Evolutionary conservation across 345 rosid genomes (phyloP).

Genomic region (Moringa oleifera): DNA sequence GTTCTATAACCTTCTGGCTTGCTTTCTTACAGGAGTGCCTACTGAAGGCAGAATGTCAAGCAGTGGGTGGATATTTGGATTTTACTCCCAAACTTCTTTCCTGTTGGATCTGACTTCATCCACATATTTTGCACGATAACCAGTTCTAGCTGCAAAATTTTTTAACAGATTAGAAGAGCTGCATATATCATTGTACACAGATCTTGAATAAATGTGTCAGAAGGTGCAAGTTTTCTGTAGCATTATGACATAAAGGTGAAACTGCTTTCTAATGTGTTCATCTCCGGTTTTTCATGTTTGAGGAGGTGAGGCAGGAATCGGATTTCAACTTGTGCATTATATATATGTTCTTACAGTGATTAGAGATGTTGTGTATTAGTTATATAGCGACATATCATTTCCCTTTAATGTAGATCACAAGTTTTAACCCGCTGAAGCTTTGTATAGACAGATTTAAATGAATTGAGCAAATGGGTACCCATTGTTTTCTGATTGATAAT

Average conservation of each 20-base stretch:
- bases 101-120: not conserved
- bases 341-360: constrained; percentile 18
- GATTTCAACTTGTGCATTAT: constrained; percentile 15
- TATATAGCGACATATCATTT: not conserved
- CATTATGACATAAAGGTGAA: not conserved
- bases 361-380: constrained; percentile 20
- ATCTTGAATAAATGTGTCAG: not conserved
- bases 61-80: not conserved
- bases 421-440: not conserved
- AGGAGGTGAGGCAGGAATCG: constrained; percentile 10
- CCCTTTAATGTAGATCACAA: not conserved
- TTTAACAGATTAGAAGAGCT: not conserved
- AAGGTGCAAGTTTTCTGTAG: not conserved
- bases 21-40: constrained; percentile 7
- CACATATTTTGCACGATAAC: not conserved
- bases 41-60: not conserved
- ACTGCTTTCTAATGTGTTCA: constrained; percentile 1
- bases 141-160: not conserved
- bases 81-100: not conserved
- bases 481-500: too few species aligned
- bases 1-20: not conserved
- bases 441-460: constrained; percentile 20
- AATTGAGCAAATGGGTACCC: constrained; percentile 3
- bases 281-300: not conserved
- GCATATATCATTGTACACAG: not conserved